Evolutionary conservation across 1,139 yeast species (phyloP).

Genomic region (Pichia sp.): DNA sequence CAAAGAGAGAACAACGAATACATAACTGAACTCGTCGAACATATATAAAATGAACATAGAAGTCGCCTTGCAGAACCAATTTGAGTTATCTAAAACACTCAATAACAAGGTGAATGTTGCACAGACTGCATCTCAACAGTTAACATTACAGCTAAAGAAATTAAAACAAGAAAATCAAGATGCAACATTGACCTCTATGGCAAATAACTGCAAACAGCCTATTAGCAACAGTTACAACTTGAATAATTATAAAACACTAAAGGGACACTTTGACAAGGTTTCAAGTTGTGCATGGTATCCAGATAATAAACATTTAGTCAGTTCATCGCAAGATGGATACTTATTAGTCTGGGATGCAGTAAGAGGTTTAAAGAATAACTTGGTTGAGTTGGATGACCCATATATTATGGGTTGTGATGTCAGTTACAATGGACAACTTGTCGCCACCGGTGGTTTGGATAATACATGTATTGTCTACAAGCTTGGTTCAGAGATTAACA

Average conservation of each 20-base stretch:
- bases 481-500: slow-evolving; percentile 17
- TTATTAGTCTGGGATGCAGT: slow-evolving; percentile 81
- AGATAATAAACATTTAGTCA: slow-evolving; percentile 57
- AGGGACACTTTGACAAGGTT: slow-evolving; percentile 78
- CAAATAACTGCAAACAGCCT: slow-evolving; percentile 24
- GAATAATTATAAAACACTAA: slow-evolving; percentile 42
- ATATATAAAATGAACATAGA: slow-evolving; percentile 15
- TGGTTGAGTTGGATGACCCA: slow-evolving; percentile 66
- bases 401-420: slow-evolving; percentile 80
- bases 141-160: slow-evolving; percentile 26
- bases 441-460: slow-evolving; percentile 84
- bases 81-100: slow-evolving; percentile 23
- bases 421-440: slow-evolving; percentile 61
- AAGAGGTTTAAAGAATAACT: slow-evolving; percentile 69
- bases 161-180: slow-evolving; percentile 29
- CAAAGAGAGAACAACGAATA: neutral
- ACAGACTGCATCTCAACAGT: slow-evolving; percentile 27
- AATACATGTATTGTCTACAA: slow-evolving; percentile 74
- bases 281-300: slow-evolving; percentile 67
- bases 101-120: slow-evolving; percentile 23
- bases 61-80: slow-evolving; percentile 22
- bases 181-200: slow-evolving; percentile 26
- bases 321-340: slow-evolving; percentile 88
- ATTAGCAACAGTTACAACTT: slow-evolving; percentile 28
- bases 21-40: no score